Evolutionary conservation across 2,329 filamentous ascomycete species (phyloP).

Genomic region (Aspergillus oerlinghausenensis): DNA sequence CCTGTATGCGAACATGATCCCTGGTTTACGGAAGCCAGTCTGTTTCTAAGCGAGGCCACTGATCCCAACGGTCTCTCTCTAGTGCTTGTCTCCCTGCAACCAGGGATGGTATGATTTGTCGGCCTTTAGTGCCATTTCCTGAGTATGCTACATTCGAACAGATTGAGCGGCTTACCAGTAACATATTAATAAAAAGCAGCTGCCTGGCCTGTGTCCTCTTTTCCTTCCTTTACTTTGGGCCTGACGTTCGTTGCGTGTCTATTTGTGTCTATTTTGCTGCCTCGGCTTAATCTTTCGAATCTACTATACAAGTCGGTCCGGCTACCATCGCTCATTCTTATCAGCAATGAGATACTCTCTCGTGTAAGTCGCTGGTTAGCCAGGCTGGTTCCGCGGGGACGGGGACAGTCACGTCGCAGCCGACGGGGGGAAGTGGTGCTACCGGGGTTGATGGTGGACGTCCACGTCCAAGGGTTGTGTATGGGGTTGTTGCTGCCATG

Average conservation of each 20-base stretch:
- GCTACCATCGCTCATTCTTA: background rate
- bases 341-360: background rate
- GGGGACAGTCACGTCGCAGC: slow-evolving; percentile 36
- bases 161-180: too few species aligned
- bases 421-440: slow-evolving; percentile 9
- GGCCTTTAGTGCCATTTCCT: too few species aligned
- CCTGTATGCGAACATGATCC: too few species aligned
- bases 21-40: too few species aligned
- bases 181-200: background rate
- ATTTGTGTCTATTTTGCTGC: background rate
- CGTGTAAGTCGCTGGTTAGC: slow-evolving; percentile 31
- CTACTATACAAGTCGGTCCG: background rate
- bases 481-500: background rate
- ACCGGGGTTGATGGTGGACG: background rate
- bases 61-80: too few species aligned
- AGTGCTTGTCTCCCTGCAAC: too few species aligned
- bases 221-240: background rate
- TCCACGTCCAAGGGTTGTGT: background rate
- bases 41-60: too few species aligned
- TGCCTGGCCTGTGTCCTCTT: background rate
- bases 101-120: too few species aligned
- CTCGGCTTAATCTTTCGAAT: background rate
- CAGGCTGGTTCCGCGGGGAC: slow-evolving; percentile 38
- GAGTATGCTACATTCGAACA: too few species aligned
- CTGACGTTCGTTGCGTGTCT: background rate